phyloP scores from a whole-genome alignment of 805 yeast genomes.

The Suhomyces prunicola region DNA sequence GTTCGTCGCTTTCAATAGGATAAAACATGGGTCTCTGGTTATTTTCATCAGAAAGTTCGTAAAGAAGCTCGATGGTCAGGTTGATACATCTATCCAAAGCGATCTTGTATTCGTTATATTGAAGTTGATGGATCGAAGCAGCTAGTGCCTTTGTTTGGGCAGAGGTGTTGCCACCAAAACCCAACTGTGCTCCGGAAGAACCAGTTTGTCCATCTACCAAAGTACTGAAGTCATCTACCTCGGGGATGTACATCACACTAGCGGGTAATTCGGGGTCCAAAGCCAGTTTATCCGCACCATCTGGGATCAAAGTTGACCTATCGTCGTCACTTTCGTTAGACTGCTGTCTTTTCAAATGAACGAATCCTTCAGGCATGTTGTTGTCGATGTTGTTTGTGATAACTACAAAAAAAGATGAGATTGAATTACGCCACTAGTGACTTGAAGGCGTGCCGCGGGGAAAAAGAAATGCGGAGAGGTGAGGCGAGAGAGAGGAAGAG shows the following conservation, averaged over 20 bases:
- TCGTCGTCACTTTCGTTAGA: constrained; percentile 8
- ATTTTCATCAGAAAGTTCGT: constrained; percentile 55
- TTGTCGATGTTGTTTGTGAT: background rate
- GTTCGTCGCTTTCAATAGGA: constrained; percentile 41
- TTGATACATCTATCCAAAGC: constrained; percentile 61
- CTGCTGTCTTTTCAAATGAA: constrained; percentile 1
- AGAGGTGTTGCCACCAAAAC: background rate
- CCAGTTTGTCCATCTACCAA: constrained; percentile 24
- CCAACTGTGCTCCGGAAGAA: background rate
- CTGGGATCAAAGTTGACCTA: constrained; percentile 9
- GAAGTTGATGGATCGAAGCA: constrained; percentile 67
- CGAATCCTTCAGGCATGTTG: background rate
- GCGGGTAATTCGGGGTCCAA: constrained; percentile 11
- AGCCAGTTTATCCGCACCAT: background rate
- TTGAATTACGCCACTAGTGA: background rate
- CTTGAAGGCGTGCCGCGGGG: background rate
- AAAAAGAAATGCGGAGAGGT: background rate
- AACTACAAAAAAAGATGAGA: background rate
- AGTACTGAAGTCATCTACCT: constrained; percentile 29
- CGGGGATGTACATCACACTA: constrained; percentile 29
- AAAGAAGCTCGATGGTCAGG: constrained; percentile 48
- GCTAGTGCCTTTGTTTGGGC: constrained; percentile 22
- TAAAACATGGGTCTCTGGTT: constrained; percentile 58
- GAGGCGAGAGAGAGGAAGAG: background rate
- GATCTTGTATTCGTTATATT: constrained; percentile 69